These are phyloP conservation scores for Hypoxylon lenormandii DNA, from an alignment of 495 filamentous ascomycete species.

Conservation along the genomic window DNA sequence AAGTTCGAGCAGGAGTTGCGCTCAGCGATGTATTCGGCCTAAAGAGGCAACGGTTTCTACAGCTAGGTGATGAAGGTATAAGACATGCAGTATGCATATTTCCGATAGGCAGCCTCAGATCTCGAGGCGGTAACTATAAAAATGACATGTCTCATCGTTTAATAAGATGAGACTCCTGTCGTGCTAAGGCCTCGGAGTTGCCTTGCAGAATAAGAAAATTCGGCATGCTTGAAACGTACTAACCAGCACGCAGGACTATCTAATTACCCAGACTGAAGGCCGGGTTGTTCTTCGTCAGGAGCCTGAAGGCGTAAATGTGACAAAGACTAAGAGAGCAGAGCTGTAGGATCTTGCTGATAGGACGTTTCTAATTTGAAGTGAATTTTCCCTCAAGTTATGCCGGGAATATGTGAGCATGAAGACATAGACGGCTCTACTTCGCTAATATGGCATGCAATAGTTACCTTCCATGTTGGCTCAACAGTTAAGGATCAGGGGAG, in stretches of 20 bases:
- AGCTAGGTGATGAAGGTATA: conserved; percentile 30
- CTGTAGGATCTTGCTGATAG: not conserved
- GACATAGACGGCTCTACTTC: not conserved
- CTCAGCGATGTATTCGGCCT: conserved; percentile 33
- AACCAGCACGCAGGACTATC: conserved; percentile 18
- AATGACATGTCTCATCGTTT: conserved; percentile 45
- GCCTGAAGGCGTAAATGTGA: not conserved
- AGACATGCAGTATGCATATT: conserved; percentile 49
- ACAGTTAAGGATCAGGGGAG: conserved; percentile 12
- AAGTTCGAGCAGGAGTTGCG: conserved; percentile 23
- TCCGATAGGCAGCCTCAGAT: conserved; percentile 47
- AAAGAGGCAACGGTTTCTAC: conserved; percentile 36
- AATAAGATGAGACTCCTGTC: conserved; percentile 40
- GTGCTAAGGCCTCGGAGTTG: conserved; percentile 30
- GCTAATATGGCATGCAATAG: conserved; percentile 2
- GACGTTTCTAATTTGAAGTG: too few species aligned
- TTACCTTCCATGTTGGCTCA: conserved; percentile 5
- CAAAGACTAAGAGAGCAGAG: not conserved
- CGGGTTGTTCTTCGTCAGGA: conserved; percentile 13
- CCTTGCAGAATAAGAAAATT: conserved; percentile 19
- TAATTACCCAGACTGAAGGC: conserved; percentile 12
- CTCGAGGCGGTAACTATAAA: conserved; percentile 34
- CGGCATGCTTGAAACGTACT: conserved; percentile 30
- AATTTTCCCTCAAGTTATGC: not conserved
- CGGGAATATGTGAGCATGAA: not conserved